Percentiles rank a stretch among this genome's conserved stretches.
phyloP scores from a whole-genome alignment of 139 green algal species.

The Parachlorella kessleri region DNA sequence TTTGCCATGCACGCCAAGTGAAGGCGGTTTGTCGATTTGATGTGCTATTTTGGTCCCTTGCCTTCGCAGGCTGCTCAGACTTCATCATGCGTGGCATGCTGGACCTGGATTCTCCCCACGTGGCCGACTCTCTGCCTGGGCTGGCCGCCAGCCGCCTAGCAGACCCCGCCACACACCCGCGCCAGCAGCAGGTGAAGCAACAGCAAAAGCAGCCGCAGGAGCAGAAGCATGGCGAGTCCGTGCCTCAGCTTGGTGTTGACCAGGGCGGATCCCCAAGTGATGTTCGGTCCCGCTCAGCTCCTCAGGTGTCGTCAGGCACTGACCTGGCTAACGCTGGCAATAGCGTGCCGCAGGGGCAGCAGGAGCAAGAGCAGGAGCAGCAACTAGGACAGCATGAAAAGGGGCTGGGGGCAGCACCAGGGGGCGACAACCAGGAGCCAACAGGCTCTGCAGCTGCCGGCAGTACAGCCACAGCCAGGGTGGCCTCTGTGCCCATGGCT shows the following conservation, averaged over 20 bases:
- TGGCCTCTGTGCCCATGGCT: too few relatives aligned
- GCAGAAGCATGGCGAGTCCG: neutral
- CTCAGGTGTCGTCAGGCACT: neutral
- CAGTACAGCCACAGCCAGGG: too few relatives aligned
- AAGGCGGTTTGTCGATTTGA: too few relatives aligned
- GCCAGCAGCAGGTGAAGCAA: neutral
- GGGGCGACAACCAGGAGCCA: too few relatives aligned
- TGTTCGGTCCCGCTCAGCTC: neutral
- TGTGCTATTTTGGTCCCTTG: too few relatives aligned
- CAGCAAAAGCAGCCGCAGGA: neutral
- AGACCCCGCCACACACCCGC: neutral
- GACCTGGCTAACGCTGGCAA: neutral
- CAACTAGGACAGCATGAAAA: neutral
- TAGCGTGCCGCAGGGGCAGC: too few relatives aligned
- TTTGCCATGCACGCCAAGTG: too few relatives aligned
- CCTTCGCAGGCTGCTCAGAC: slow-evolving; percentile 35
- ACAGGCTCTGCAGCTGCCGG: too few relatives aligned
- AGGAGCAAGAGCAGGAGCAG: neutral
- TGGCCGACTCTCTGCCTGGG: slow-evolving; percentile 6
- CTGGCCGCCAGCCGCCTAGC: slow-evolving; percentile 12
- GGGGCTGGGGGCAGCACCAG: too few relatives aligned
- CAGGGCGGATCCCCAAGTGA: too few relatives aligned
- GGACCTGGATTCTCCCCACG: slow-evolving; percentile 20
- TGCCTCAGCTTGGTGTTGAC: too few relatives aligned
- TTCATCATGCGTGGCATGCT: slow-evolving; percentile 45